Evolutionary conservation across 441 rosid genomes (phyloP).

Genomic region (Sinapis alba): DNA sequence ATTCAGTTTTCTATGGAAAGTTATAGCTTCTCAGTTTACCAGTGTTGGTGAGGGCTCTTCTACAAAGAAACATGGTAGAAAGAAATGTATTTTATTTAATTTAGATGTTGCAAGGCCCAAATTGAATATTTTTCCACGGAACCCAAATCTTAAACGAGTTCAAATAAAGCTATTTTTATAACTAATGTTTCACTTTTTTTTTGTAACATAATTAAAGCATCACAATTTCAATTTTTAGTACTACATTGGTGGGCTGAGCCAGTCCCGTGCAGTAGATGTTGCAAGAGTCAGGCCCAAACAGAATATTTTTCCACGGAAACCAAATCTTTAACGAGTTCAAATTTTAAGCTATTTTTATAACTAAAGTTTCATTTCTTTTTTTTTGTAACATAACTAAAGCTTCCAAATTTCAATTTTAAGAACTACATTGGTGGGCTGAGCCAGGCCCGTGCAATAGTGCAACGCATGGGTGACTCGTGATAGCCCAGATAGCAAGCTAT

Average conservation of each 20-base stretch:
- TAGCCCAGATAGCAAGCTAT: neutral
- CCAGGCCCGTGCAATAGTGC: neutral
- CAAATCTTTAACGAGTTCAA: too few relatives aligned
- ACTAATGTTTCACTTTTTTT: too few relatives aligned
- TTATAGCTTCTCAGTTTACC: constrained; percentile 79
- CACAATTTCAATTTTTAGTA: neutral
- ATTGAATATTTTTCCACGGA: neutral
- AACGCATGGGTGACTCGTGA: neutral
- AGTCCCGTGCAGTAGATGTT: constrained; percentile 9
- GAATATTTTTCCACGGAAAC: neutral
- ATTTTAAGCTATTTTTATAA: too few relatives aligned
- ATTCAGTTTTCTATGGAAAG: constrained; percentile 72
- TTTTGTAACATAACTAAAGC: too few relatives aligned
- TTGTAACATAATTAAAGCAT: too few relatives aligned
- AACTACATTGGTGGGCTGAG: neutral
- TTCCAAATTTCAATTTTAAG: too few relatives aligned
- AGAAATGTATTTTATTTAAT: neutral
- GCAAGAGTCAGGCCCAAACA: neutral
- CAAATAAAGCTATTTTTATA: too few relatives aligned
- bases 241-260: neutral
- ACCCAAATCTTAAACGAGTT: too few relatives aligned
- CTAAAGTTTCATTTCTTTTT: too few relatives aligned
- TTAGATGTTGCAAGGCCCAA: constrained; percentile 25
- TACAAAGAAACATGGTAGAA: too few relatives aligned
- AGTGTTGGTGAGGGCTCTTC: constrained; percentile 41